Evolutionary conservation across 1,284 basidiomycete species (phyloP).

Genomic region (Mycena citricolor): DNA sequence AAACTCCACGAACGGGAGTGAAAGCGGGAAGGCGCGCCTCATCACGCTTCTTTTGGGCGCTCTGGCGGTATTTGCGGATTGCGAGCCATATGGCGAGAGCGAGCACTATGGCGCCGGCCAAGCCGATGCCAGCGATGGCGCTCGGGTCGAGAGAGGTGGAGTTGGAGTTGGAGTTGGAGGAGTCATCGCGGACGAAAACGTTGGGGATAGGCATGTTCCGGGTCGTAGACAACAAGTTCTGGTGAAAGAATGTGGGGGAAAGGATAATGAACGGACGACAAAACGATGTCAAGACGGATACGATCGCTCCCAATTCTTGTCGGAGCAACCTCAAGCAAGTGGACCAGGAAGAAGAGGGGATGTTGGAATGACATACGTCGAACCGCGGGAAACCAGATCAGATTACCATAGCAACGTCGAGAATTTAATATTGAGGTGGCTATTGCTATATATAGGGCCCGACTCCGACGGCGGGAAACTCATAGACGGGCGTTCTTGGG

Average conservation of each 20-base stretch:
- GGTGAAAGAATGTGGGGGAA: slow-evolving; percentile 9
- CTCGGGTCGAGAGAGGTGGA: slow-evolving; percentile 31
- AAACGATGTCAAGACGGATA: slow-evolving; percentile 2
- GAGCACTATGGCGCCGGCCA: slow-evolving; percentile 42
- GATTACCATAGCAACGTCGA: too few relatives aligned
- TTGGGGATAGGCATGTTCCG: slow-evolving; percentile 9
- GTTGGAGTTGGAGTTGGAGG: neutral
- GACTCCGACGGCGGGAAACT: too few relatives aligned
- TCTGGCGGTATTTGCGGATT: slow-evolving; percentile 41
- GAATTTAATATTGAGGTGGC: too few relatives aligned
- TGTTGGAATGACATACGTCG: too few relatives aligned
- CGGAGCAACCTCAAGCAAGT: too few relatives aligned
- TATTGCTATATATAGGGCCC: too few relatives aligned
- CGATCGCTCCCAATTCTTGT: too few relatives aligned
- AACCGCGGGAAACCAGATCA: too few relatives aligned
- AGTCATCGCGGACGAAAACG: slow-evolving; percentile 3
- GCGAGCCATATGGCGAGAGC: slow-evolving; percentile 41
- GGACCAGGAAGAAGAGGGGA: too few relatives aligned
- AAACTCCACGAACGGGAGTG: slow-evolving; percentile 46
- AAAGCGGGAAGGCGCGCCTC: slow-evolving; percentile 42
- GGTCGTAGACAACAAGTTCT: neutral
- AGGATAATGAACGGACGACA: slow-evolving; percentile 20
- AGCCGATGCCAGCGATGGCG: slow-evolving; percentile 47
- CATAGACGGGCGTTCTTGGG: slow-evolving; percentile 60
- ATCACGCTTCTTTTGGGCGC: slow-evolving; percentile 36